Base-by-base conservation (phyloP, 2,329 filamentous ascomycete genomes). In the Talaromyces sp. region DNA sequence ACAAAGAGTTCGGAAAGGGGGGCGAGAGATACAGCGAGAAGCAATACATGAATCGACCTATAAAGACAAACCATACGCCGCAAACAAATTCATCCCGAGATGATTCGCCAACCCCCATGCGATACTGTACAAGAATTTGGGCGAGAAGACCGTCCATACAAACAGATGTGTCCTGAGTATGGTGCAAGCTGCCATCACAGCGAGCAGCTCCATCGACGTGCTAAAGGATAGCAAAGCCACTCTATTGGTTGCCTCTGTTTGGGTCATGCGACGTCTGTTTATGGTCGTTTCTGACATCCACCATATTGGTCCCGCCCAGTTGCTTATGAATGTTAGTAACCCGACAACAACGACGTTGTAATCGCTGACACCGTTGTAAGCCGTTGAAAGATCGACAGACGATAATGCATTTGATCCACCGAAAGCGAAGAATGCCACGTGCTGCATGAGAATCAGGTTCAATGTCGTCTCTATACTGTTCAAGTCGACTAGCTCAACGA, bases 121-220 rank as follows among this genome's bases (percentile, higher is more conserved):
- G 80, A 94, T 88, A 63, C 86, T 89, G 71, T 96, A 99, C 64
- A 99, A 76, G 72, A 92, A 97, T 73, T 97, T 99, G 0, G 94
- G 94, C 63, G 90, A 96, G 73, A 99, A 99, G 10, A 99, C 94
- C 0, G 93, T 97, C 94, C 94, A 99, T 61, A 99, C 92, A 70
- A 99, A 99, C 59, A 99, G 73, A 78, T 99, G 94, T 31, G 89
- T 91, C 64, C 93, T 80, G 69, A 99, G 73, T 7, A 83, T 80
- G 50, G 89, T 91, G 72, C 94, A 99, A 15, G 93, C 91, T 13
- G 82, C 84, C 93, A 97, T 97, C 22, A 97, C 87, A 48, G 85
- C 87, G 2, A 84, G 74, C 55, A 89, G 74, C 62, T 84, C 85
- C 1, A 78, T 77, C 1, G 88, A 81, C 10, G 83, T 77, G 70